Evolutionary conservation across 1,139 yeast genomes (phyloP).

Genomic region (Waltiozyma sp.): DNA sequence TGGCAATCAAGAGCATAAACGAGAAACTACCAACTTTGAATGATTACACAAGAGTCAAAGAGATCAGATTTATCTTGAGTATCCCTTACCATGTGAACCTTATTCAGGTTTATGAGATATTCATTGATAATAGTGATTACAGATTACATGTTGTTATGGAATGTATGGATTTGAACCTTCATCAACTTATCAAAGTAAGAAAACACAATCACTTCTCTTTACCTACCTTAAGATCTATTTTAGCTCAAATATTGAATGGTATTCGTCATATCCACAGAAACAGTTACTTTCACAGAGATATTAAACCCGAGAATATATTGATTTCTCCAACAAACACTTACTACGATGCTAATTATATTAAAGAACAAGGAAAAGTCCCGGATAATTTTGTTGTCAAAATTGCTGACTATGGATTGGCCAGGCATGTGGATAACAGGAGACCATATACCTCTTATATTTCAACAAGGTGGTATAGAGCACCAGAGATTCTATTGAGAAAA

Average conservation of each 20-base stretch:
- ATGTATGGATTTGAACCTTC: constrained; percentile 70
- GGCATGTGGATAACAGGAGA: constrained; percentile 42
- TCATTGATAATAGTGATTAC: constrained; percentile 48
- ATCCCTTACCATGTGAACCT: constrained; percentile 66
- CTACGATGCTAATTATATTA: constrained; percentile 41
- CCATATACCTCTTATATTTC: constrained; percentile 77
- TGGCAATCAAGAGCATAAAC: constrained; percentile 80
- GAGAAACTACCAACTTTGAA: constrained; percentile 35
- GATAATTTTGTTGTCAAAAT: constrained; percentile 61
- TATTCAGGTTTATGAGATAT: constrained; percentile 67
- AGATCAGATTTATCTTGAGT: constrained; percentile 57
- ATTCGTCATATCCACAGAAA: constrained; percentile 70
- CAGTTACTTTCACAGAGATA: constrained; percentile 78
- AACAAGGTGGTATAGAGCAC: constrained; percentile 94
- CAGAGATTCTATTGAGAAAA: constrained; percentile 72
- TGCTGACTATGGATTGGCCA: constrained; percentile 87
- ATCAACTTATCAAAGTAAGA: constrained; percentile 57
- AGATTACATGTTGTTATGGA: constrained; percentile 83
- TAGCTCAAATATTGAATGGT: constrained; percentile 65
- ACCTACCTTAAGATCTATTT: constrained; percentile 50
- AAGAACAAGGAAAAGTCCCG: constrained; percentile 26
- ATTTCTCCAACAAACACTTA: constrained; percentile 47
- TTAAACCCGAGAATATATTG: constrained; percentile 86
- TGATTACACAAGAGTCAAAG: constrained; percentile 61
- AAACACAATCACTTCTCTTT: constrained; percentile 40